A percentile compares a stretch with the other conserved stretches of the same genome.
These are phyloP conservation scores for Oryza brachyantha DNA, from an alignment of 176 grass and related monocot genomes.

Conservation along the genomic window DNA sequence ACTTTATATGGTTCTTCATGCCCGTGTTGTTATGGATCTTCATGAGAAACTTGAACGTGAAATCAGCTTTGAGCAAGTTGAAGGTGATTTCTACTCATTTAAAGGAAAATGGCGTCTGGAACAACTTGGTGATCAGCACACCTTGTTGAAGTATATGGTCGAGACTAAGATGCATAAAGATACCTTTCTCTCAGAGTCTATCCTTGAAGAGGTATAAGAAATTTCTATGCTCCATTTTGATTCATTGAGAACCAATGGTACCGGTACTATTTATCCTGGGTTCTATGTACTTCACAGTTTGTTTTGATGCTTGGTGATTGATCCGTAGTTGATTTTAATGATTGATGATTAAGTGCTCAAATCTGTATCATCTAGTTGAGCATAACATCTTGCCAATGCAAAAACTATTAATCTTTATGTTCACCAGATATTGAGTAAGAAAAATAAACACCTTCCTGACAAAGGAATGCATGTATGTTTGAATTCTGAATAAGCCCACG, in stretches of 20 bases:
- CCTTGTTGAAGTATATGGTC: conserved; percentile 91
- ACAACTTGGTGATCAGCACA: conserved; percentile 84
- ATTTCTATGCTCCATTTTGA: not conserved
- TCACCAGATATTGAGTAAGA: not conserved
- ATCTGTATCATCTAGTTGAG: conserved; percentile 8
- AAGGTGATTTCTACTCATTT: conserved; percentile 92
- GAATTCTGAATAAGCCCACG: not conserved
- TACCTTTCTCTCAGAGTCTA: conserved; percentile 91
- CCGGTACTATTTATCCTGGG: not conserved
- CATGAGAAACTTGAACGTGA: conserved; percentile 66
- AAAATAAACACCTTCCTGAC: not conserved
- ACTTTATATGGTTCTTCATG: conserved; percentile 96
- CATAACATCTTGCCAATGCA: not conserved
- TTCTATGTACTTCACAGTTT: not conserved
- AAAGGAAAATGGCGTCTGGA: conserved; percentile 85
- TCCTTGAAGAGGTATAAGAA: conserved; percentile 82
- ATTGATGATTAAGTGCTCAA: not conserved
- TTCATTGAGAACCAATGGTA: not conserved
- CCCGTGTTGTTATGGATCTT: conserved; percentile 91
- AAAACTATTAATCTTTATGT: not conserved
- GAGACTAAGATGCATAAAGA: conserved; percentile 96
- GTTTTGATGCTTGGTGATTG: not conserved
- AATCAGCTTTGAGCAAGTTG: conserved; percentile 94
- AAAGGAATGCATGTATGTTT: conserved; percentile 14
- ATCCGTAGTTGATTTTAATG: no score